Conservation (phyloP, 75 land plant species). For the Sequoiadendron giganteum region DNA sequence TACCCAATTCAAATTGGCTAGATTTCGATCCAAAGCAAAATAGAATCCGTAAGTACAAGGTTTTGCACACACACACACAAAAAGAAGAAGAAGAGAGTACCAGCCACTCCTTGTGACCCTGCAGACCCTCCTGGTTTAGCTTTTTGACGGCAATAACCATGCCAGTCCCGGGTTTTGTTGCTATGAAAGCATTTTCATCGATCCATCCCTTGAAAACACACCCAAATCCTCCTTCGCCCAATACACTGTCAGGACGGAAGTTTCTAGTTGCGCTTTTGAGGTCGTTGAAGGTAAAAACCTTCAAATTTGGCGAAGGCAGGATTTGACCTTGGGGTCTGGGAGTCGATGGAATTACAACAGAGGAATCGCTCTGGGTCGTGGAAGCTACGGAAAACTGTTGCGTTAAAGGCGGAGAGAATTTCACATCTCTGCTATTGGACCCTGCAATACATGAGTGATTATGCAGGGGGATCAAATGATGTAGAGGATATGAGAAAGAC, state of each 20-base stretch:
- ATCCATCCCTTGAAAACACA: conserved; percentile 77
- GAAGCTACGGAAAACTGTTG: neutral
- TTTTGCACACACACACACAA: too few relatives aligned
- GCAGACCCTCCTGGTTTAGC: conserved; percentile 56
- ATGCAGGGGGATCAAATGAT: neutral
- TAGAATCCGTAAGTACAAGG: neutral
- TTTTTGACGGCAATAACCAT: conserved; percentile 64
- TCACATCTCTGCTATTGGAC: neutral
- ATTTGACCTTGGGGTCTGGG: conserved; percentile 59
- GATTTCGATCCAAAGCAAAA: neutral
- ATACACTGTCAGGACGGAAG: conserved; percentile 62
- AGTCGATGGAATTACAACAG: conserved; percentile 26
- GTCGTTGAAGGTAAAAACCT: conserved; percentile 50
- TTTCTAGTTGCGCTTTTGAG: conserved; percentile 58
- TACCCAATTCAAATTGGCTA: conserved; percentile 3
- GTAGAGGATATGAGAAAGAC: neutral
- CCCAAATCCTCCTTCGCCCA: conserved; percentile 76
- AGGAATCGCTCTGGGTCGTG: conserved; percentile 6
- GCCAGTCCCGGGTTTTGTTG: conserved; percentile 64
- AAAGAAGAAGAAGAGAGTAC: conserved; percentile 11
- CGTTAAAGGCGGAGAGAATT: neutral
- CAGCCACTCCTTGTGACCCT: conserved; percentile 75
- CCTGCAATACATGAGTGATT: neutral
- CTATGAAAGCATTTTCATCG: conserved; percentile 50
- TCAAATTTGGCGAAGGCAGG: conserved; percentile 49